These are phyloP conservation scores for Pyrenophora teres DNA, from an alignment of 2,329 filamentous ascomycete species.

Conservation along the genomic window DNA sequence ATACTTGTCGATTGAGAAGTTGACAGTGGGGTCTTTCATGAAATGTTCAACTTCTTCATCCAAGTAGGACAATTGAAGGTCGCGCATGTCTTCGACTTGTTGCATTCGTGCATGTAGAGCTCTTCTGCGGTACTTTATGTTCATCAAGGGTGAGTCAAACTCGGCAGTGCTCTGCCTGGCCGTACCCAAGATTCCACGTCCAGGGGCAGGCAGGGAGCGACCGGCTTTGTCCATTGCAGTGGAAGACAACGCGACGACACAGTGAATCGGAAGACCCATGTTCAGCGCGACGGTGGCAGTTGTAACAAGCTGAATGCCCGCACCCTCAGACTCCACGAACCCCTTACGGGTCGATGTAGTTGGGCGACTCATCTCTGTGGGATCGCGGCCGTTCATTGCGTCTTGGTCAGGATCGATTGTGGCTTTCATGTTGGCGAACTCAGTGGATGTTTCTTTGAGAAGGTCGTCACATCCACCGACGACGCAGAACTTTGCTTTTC, in stretches of 20 bases:
- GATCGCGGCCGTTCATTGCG: conserved; percentile 91
- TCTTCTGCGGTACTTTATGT: conserved; percentile 95
- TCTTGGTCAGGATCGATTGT: conserved; percentile 98
- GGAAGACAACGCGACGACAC: conserved; percentile 88
- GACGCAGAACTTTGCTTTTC: conserved; percentile 95
- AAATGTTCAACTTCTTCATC: conserved; percentile 92
- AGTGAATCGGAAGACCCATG: conserved; percentile 98
- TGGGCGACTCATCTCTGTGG: conserved; percentile 95
- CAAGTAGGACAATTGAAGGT: conserved; percentile 89
- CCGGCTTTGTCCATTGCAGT: conserved; percentile 99
- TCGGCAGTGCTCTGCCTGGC: conserved; percentile 89
- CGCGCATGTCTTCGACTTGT: conserved; percentile 96
- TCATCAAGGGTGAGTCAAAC: conserved; percentile 91
- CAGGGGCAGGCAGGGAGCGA: conserved; percentile 92
- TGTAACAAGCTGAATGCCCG: conserved; percentile 98
- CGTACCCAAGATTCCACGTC: conserved; percentile 94
- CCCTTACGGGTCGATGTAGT: conserved; percentile 96
- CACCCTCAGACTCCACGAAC: conserved; percentile 99
- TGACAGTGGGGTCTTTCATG: conserved; percentile 67
- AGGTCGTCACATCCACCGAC: conserved; percentile 99
- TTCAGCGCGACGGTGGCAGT: conserved; percentile 92
- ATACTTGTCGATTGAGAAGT: conserved; percentile 83
- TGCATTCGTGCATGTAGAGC: conserved; percentile 93
- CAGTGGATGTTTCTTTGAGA: conserved; percentile 97
- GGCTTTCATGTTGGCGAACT: conserved; percentile 99